These are phyloP conservation scores for Cercospora sp. DNA, from an alignment of 2,329 filamentous ascomycete genomes.

Conservation along the genomic window DNA sequence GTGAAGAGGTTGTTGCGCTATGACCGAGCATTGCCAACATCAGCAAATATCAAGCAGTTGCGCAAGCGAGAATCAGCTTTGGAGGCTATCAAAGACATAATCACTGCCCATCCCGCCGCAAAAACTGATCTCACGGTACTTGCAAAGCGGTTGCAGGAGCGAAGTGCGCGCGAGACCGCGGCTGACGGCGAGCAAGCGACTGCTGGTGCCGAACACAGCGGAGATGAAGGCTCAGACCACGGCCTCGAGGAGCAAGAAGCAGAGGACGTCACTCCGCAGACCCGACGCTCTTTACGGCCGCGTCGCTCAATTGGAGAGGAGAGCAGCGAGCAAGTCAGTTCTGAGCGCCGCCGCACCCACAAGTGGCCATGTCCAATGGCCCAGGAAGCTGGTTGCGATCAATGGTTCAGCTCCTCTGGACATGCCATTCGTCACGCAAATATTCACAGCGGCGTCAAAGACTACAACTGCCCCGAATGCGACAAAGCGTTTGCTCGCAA, in stretches of 20 bases:
- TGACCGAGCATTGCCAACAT: slow-evolving; percentile 9
- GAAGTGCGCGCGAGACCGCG: slow-evolving; percentile 5
- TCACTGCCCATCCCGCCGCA: slow-evolving; percentile 17
- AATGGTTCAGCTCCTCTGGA: slow-evolving; percentile 16
- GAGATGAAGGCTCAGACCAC: slow-evolving; percentile 2
- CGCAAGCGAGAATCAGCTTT: slow-evolving; percentile 14
- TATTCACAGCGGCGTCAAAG: slow-evolving; percentile 17
- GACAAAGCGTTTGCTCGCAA: slow-evolving; percentile 18
- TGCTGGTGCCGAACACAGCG: not conserved
- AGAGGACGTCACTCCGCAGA: not conserved
- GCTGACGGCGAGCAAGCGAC: slow-evolving; percentile 11
- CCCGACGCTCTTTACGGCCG: slow-evolving; percentile 6
- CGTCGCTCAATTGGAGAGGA: slow-evolving; percentile 13
- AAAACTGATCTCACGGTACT: slow-evolving; percentile 12
- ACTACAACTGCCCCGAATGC: slow-evolving; percentile 16
- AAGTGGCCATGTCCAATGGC: slow-evolving; percentile 19
- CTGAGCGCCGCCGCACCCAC: not conserved
- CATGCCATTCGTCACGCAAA: slow-evolving; percentile 17
- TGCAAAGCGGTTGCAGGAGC: slow-evolving; percentile 11
- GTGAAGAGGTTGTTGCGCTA: slow-evolving; percentile 17
- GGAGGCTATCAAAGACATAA: slow-evolving; percentile 16
- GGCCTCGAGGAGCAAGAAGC: not conserved
- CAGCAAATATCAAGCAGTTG: slow-evolving; percentile 14
- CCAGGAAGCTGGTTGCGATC: slow-evolving; percentile 15
- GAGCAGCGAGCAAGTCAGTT: not conserved